phyloP scores from a whole-genome alignment of 257 asterid species.

The Lycium ferocissimum region DNA sequence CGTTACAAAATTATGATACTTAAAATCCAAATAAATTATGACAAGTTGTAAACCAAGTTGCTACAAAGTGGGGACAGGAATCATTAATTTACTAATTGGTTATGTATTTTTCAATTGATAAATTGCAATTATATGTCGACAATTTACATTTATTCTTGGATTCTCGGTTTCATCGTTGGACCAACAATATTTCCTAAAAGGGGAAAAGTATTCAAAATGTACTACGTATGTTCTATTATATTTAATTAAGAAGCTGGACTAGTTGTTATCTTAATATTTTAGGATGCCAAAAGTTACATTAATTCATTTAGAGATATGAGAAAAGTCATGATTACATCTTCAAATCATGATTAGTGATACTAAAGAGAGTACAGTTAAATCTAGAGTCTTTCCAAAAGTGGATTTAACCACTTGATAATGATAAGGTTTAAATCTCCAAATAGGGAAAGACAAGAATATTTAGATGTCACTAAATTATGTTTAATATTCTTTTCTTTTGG shows the following conservation, averaged over 20 bases:
- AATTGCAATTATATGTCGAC: constrained; percentile 2
- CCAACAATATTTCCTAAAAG: constrained; percentile 38
- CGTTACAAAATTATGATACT: neutral
- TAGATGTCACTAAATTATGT: constrained; percentile 13
- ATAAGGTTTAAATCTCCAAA: constrained; percentile 34
- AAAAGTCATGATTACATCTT: constrained; percentile 16
- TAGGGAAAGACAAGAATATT: constrained; percentile 35
- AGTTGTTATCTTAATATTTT: constrained; percentile 29
- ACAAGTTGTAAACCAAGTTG: constrained; percentile 43
- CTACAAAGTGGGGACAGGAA: constrained; percentile 42
- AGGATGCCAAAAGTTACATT: constrained; percentile 11
- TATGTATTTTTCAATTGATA: constrained; percentile 23
- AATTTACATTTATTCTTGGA: neutral
- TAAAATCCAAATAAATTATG: neutral
- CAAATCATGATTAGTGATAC: constrained; percentile 15
- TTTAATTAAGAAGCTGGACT: neutral
- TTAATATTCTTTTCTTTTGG: neutral
- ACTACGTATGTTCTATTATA: constrained; percentile 22
- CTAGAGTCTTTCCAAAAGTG: constrained; percentile 29
- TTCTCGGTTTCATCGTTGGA: neutral
- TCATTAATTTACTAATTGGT: constrained; percentile 32
- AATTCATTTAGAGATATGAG: neutral
- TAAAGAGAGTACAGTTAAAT: constrained; percentile 33
- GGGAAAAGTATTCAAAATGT: constrained; percentile 33
- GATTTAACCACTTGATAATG: constrained; percentile 26